Evolutionary conservation across 352 stramenopile species (phyloP), one percentile per base, ranked within the genome.

Genomic region (Phytopythium delawarense): DNA sequence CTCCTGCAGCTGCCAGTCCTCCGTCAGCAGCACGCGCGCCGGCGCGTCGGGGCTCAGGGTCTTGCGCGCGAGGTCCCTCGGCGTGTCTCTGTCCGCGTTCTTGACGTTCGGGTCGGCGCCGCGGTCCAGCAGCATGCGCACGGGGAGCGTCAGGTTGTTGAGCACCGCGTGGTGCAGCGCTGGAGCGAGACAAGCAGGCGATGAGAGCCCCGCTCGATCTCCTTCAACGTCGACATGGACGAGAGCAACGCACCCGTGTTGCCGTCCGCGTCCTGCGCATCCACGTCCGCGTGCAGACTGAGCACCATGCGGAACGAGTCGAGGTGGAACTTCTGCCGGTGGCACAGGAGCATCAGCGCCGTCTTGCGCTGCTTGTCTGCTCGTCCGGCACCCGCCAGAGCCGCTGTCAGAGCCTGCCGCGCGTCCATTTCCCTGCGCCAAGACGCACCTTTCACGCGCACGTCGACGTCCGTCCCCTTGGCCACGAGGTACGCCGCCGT

Each of bases 281-380:
- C 73, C 4, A 90, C 54, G 5, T 61, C 46, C n/a, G 77, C 75
- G 55, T 78, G 75, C 3, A 93, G 80, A 68, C 81, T 89, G 25
- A 91, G 66, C 32, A 93, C 76, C 84, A 93, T 93, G 35, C 84
- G 81, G 42, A 89, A 88, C 48, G 84, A 84, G 60, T 93, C 84
- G 64, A 93, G 76, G 57, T 93, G 81, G 66, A 93, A 91, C 34
- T 79, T 78, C 59, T 93, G 70, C 15, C 72, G 80, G 51, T 79
- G 73, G 48, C 78, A 89, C 37, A 91, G 74, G 50, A 90, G 59
- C 78, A 93, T 91, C 35, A 93, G 57, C 59, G 80, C 81, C 46
- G 84, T 88, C 59, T 76, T 79, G 53, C 79, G 61, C 34, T 52
- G 57, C 18, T 50, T 49, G 49, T 86, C 77, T 72, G 51, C 25